Base-by-base conservation (phyloP, 2,329 filamentous ascomycete species). In the Exophiala phaeomuriformis region DNA sequence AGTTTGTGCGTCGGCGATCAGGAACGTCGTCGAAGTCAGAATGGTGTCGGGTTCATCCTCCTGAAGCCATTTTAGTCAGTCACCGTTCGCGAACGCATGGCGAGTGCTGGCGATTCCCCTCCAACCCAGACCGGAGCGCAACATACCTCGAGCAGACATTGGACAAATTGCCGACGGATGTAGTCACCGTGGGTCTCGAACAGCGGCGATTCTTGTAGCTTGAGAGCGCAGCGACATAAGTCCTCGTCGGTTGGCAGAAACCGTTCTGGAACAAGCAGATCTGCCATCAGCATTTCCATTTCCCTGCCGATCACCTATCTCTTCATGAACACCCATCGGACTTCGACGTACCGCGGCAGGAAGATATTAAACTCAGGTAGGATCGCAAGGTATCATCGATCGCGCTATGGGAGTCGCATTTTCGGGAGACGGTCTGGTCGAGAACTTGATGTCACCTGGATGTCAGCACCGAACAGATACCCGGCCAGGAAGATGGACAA, bases 131-230 rank as follows among this genome's bases (percentile, higher is more conserved):
- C 19, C 19, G 19, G 19, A 19, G 19, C 19, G 19, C 19, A 19
- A 58, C 68, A 44, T 70, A 82, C 80, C 73, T 84, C 80, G 49
- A 96, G 73, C 49, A 98, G 76, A 68, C 89, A 90, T 71, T 95
- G 90, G 61, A 97, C 83, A 65, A 98, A 89, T 73, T 97, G 93
- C 42, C 82, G 86, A 59, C 91, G 87, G 58, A 97, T 87, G 71
- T 98, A 97, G 53, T 89, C 85, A 61, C 82, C 80, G 68, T 96
- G 85, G 9, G 77, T 71, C 29, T 73, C 71, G 69, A 94, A 98
- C 42, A 97, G 75, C 12, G 75, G 73, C 67, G 90, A 90, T 49
- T 84, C 77, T 53, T 94, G 76, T 36, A 98, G 79, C 68, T 82
- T 82, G 68, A 88, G 86, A 55, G 86, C 85, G 73, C 90, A 97